Base-by-base conservation (phyloP, 2,329 filamentous ascomycete genomes). In the Microsporum ferrugineum region DNA sequence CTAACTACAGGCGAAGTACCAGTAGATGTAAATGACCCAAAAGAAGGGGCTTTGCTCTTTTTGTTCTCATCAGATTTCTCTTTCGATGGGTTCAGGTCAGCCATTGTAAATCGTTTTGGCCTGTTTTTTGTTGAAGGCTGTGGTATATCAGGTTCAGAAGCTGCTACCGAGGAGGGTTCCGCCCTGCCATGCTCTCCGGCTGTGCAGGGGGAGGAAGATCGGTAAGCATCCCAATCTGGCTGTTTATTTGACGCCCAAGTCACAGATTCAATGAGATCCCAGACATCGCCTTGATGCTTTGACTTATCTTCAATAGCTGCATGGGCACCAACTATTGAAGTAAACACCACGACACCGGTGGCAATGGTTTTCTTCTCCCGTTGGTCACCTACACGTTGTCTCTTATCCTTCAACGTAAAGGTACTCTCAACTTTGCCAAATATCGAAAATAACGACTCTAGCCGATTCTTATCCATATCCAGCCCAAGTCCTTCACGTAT, bases 371-470 rank as follows among this genome's bases (percentile, higher is more conserved):
- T 79, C 65, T 81, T 80, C 64, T 80, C 78, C 61, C 78, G 78
- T 60, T 75, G 74, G 3, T 79, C 79, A 4, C 76, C 76, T 2
- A 79, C 65, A 4, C 77, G 76, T 61, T 77, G 74, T 64, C 80
- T 80, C 68, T 83, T 84, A 66, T 84, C 81, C 63, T 80, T 82
- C 57, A 83, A 72, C 38, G 83, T 71, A 49, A 82, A 73, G 0
- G 78, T 73, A 63, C 78, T 80, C 63, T 85, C 81, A 10, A 86
- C 74, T 53, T 77, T 75, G n/a, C 83, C 83, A 66, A 84, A 84
- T 14, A 74, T 71, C 0, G 72, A 70, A 68, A 85, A 85, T 12
- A 82, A 71, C 5, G 68, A 65, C 34, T 67, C 67, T 8, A 85
- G 65, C 7, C 72, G 71, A 1, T 79, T 76, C 59, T 78, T 77